A percentile compares a stretch with the other conserved stretches of the same genome.
These are phyloP conservation scores for Lolium rigidum DNA, from an alignment of 176 grass and related monocot genomes.

Conservation along the genomic window DNA sequence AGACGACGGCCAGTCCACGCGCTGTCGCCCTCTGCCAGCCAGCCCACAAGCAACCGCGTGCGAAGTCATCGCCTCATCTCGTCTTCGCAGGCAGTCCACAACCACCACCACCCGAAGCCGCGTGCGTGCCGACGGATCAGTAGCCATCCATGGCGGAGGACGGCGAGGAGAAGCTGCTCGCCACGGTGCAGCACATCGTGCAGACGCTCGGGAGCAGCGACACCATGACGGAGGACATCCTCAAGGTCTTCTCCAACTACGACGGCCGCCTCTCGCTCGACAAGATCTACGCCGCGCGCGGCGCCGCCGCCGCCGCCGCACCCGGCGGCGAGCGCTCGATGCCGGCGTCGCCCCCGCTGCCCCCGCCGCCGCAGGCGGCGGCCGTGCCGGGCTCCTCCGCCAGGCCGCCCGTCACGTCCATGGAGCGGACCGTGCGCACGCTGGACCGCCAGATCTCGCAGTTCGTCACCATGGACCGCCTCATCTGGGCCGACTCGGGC, in stretches of 20 bases:
- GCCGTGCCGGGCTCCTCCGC: not conserved
- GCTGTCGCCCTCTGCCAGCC: constrained; percentile 42
- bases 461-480: constrained; percentile 67
- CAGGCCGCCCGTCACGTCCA: constrained; percentile 50
- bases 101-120: constrained; percentile 36
- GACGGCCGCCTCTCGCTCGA: constrained; percentile 87
- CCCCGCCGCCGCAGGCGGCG: constrained; percentile 1
- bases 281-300: constrained; percentile 71
- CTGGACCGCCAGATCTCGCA: constrained; percentile 96
- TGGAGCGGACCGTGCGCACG: constrained; percentile 83
- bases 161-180: constrained; percentile 95
- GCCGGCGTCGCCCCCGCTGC: constrained; percentile 42
- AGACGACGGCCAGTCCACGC: constrained; percentile 41
- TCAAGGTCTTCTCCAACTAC: constrained; percentile 94
- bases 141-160: constrained; percentile 83
- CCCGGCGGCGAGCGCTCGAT: constrained; percentile 42
- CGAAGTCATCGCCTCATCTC: not conserved
- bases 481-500: constrained; percentile 79
- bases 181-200: constrained; percentile 84
- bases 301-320: constrained; percentile 22
- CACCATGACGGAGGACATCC: constrained; percentile 95
- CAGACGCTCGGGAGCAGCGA: constrained; percentile 82
- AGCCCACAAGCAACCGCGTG: constrained; percentile 28
- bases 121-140: constrained; percentile 46
- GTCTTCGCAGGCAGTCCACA: constrained; percentile 16